Conservation (phyloP, 2,329 filamentous ascomycete species). For the Westerdykella ornata region DNA sequence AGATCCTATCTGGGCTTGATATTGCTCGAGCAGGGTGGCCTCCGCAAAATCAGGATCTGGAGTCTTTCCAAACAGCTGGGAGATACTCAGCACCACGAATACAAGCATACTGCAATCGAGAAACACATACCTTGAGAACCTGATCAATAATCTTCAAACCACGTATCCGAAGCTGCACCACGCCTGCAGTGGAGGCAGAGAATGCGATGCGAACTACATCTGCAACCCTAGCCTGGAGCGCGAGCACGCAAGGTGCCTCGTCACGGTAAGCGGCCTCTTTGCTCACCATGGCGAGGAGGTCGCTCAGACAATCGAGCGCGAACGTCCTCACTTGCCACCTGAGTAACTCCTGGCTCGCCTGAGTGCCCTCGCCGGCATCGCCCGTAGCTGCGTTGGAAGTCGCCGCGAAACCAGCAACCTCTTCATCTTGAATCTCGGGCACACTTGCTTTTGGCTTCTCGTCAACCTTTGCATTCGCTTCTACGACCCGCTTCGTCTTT, state of each 20-base stretch:
- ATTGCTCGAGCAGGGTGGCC: slow-evolving; percentile 91
- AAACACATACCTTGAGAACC: slow-evolving; percentile 58
- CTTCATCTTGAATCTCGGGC: slow-evolving; percentile 88
- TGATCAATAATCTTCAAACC: slow-evolving; percentile 91
- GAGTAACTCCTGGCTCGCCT: slow-evolving; percentile 69
- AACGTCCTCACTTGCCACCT: slow-evolving; percentile 95
- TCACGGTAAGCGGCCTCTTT: slow-evolving; percentile 74
- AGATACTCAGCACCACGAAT: slow-evolving; percentile 6
- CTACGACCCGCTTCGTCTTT: slow-evolving; percentile 67
- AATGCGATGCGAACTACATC: slow-evolving; percentile 97
- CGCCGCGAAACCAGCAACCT: slow-evolving; percentile 91
- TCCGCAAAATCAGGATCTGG: slow-evolving; percentile 98
- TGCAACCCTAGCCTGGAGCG: slow-evolving; percentile 74
- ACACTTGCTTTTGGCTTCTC: slow-evolving; percentile 46
- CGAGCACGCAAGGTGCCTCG: slow-evolving; percentile 68
- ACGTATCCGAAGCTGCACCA: slow-evolving; percentile 82
- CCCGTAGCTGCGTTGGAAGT: slow-evolving; percentile 53
- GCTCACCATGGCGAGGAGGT: slow-evolving; percentile 70
- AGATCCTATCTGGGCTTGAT: slow-evolving; percentile 96
- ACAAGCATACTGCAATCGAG: background rate
- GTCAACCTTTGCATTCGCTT: slow-evolving; percentile 47
- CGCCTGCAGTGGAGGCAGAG: slow-evolving; percentile 89
- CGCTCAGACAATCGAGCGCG: slow-evolving; percentile 79
- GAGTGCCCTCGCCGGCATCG: slow-evolving; percentile 35
- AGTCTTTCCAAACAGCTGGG: slow-evolving; percentile 79